Conservation (phyloP, 1,284 basidiomycete species). For the Tilletia caries region DNA sequence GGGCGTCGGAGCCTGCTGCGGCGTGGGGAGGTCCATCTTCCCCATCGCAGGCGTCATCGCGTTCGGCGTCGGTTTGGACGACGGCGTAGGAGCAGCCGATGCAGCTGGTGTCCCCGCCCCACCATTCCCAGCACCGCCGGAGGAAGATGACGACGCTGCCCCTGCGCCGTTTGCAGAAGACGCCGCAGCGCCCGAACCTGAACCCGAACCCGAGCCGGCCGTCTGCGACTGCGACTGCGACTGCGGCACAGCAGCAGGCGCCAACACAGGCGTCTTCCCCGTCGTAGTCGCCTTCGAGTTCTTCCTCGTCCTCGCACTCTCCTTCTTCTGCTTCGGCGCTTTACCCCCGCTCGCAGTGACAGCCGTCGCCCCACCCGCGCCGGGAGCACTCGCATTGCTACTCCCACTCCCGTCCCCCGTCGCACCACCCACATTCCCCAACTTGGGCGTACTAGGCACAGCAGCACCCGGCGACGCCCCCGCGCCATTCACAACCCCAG, state of each 20-base stretch:
- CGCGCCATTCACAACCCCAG: neutral
- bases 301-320: constrained; percentile 8
- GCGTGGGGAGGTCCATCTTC: neutral
- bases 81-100: constrained; percentile 3
- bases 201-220: neutral
- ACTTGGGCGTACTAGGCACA: constrained; percentile 3
- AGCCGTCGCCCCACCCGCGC: neutral
- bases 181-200: too few species aligned
- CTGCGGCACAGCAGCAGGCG: neutral
- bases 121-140: neutral
- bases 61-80: neutral
- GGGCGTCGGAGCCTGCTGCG: neutral
- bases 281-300: constrained; percentile 12
- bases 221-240: neutral
- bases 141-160: neutral
- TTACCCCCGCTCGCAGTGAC: neutral
- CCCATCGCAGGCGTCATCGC: constrained; percentile 2
- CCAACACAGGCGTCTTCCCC: constrained; percentile 4
- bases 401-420: too few species aligned
- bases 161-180: too few species aligned
- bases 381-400: neutral
- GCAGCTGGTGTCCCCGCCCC: neutral
- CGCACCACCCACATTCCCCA: neutral
- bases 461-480: neutral
- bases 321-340: constrained; percentile 10